Percentiles rank a stretch among this genome's conserved stretches.
Evolutionary conservation across 805 yeast species (phyloP).

Genomic region (Naumovozyma baii): DNA sequence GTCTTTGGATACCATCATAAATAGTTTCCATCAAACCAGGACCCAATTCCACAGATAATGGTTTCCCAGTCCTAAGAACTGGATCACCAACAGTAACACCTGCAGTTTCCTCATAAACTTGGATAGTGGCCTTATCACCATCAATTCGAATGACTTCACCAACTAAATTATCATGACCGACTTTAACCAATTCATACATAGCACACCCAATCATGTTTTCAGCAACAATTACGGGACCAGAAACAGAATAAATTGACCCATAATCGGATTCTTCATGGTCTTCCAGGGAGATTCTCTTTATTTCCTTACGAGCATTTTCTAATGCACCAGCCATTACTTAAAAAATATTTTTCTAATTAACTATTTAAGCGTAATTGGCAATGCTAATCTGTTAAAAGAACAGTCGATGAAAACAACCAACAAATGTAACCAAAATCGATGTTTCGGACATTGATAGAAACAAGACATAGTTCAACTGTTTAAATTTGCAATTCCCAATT

Average conservation of each 20-base stretch:
- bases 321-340: slow-evolving; percentile 92
- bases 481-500: too few relatives aligned
- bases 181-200: slow-evolving; percentile 97
- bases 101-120: slow-evolving; percentile 98
- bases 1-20: slow-evolving; percentile 99
- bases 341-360: too few relatives aligned
- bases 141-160: slow-evolving; percentile 98
- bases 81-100: slow-evolving; percentile 99
- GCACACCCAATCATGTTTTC: slow-evolving; percentile 99
- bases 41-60: slow-evolving; percentile 97
- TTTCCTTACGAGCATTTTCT: slow-evolving; percentile 92
- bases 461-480: too few relatives aligned
- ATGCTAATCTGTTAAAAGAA: too few relatives aligned
- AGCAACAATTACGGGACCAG: slow-evolving; percentile 96
- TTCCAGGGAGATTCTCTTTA: slow-evolving; percentile 75
- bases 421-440: too few relatives aligned
- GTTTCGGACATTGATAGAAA: too few relatives aligned
- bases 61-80: slow-evolving; percentile 95
- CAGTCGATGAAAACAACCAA: too few relatives aligned
- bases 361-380: too few relatives aligned
- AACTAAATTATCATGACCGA: slow-evolving; percentile 92
- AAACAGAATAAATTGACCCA: slow-evolving; percentile 87
- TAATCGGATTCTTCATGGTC: slow-evolving; percentile 65
- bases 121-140: slow-evolving; percentile 95
- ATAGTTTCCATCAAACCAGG: slow-evolving; percentile 99